Evolutionary conservation across 2,329 filamentous ascomycete genomes (phyloP), one percentile per base, ranked within the genome.

Genomic region (Amauroascus niger): DNA sequence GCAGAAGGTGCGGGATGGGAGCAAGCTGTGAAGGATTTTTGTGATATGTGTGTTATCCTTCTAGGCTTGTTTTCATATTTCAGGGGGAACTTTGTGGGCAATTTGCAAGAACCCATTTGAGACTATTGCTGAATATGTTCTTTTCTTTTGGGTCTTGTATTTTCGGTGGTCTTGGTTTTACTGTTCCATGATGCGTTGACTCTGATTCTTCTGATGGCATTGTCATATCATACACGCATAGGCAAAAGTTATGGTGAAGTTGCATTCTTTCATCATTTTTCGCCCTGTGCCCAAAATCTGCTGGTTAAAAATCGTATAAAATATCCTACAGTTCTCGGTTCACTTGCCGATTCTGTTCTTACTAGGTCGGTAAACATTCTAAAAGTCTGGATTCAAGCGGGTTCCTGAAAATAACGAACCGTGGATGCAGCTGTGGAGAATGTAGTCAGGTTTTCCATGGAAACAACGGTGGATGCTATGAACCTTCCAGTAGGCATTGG

Each of bases 21-120:
- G 69, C 49, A 78, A 76, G 64, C 60, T 79, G 59, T 78, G 49
- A 66, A 6, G 37, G 9, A 40, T 3, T 26, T 24, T 43, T 24
- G n/a, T n/a, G n/a, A n/a, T 43, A 13, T 20, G 37, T 18, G 47
- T 22, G 41, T 26, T 32, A 6, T 41, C n/a, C n/a, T n/a, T n/a
- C n/a, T n/a, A n/a, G n/a, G n/a, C n/a, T n/a, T n/a, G n/a, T n/a
- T n/a, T n/a, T n/a, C n/a, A n/a, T n/a, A n/a, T n/a, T n/a, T n/a
- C n/a, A n/a, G n/a, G n/a, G n/a, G n/a, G n/a, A n/a, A n/a, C n/a
- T n/a, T n/a, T n/a, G n/a, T n/a, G n/a, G n/a, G n/a, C n/a, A n/a
- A n/a, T n/a, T n/a, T n/a, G n/a, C n/a, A n/a, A n/a, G n/a, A n/a
- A n/a, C 9, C 26, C 26, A 5, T 30, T 5, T 30, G 26, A 30